Evolutionary conservation across 352 stramenopile species (phyloP), one percentile per base, ranked within the genome.

Genomic region (Phytophthora ramorum): DNA sequence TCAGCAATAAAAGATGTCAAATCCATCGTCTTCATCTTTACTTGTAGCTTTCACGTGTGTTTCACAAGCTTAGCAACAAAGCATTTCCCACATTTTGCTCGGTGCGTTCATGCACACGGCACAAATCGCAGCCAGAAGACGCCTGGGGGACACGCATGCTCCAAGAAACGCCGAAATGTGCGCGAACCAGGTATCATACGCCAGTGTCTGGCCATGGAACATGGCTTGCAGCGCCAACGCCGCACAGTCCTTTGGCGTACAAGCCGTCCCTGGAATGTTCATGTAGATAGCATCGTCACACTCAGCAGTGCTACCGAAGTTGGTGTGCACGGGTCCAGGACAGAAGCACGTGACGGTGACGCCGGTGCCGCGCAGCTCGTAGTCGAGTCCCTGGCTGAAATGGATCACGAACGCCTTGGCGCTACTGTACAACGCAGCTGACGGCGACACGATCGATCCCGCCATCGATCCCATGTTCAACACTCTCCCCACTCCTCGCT

Each of bases 401-500:
- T 75, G 81, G 34, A 82, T 71, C 14, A 95, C 60, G 43, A 89
- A 90, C 12, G 77, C 69, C 73, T 95, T 95, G 30, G 79, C 69
- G 28, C 75, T 89, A 38, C 80, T 78, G 65, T 95, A 95, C 26
- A 93, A 54, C 7, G 78, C 75, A n/a, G 79, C 73, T 7, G 63
- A 70, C 8, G 86, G 84, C 12, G 86, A 83, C 2, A 84, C 58
- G 38, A 88, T 53, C n/a, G 74, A 74, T 0, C 65, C 70, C 1
- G 81, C 73, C 19, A 95, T 77, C 13, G 84, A 91, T 28, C 81
- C 78, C 8, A 96, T 78, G 54, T 95, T 94, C 24, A 96, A 66
- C 45, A 96, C 75, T 44, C 85, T 76, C n/a, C 87, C 89, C 7
- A 76, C 47, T 14, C 83, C 72, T 34, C 89, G 78, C 57, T 71